Evolutionary conservation across 2,329 filamentous ascomycete species (phyloP).

Genomic region (Ophiostoma piceae): DNA sequence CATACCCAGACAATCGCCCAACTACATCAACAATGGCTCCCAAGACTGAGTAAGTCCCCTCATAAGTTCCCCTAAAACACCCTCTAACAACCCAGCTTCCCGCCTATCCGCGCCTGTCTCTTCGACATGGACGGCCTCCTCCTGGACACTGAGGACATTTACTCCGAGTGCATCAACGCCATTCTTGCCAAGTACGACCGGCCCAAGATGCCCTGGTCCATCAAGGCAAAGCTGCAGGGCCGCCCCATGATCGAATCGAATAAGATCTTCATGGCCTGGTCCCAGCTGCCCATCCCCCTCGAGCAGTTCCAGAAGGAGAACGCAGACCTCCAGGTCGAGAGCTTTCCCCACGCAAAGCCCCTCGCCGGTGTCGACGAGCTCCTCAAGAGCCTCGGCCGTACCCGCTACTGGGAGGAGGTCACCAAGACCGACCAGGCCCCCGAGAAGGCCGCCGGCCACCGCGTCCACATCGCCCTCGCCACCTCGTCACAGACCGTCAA

Average conservation of each 20-base stretch:
- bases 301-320: conserved; percentile 62
- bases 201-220: conserved; percentile 77
- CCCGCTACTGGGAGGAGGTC: conserved; percentile 44
- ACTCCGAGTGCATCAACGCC: conserved; percentile 76
- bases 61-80: background rate
- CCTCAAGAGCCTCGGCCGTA: conserved; percentile 54
- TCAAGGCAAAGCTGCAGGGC: conserved; percentile 79
- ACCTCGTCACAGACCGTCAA: conserved; percentile 70
- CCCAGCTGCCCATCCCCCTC: conserved; percentile 68
- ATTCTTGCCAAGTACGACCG: conserved; percentile 71
- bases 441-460: conserved; percentile 27
- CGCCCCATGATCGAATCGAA: conserved; percentile 51
- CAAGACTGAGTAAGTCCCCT: conserved; percentile 32
- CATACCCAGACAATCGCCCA: background rate
- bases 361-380: conserved; percentile 72
- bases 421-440: conserved; percentile 21
- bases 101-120: conserved; percentile 80
- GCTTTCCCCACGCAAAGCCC: conserved; percentile 70
- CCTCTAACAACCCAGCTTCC: conserved; percentile 46
- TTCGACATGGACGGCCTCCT: conserved; percentile 99
- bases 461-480: conserved; percentile 77
- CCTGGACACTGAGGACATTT: conserved; percentile 86
- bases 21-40: conserved; percentile 31
- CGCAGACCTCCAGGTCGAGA: conserved; percentile 57
- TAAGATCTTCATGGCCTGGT: conserved; percentile 67